Evolutionary conservation across 139 green algal species (phyloP), one percentile per base, ranked within the genome.

Genomic region (Chlamydomonas applanata): DNA sequence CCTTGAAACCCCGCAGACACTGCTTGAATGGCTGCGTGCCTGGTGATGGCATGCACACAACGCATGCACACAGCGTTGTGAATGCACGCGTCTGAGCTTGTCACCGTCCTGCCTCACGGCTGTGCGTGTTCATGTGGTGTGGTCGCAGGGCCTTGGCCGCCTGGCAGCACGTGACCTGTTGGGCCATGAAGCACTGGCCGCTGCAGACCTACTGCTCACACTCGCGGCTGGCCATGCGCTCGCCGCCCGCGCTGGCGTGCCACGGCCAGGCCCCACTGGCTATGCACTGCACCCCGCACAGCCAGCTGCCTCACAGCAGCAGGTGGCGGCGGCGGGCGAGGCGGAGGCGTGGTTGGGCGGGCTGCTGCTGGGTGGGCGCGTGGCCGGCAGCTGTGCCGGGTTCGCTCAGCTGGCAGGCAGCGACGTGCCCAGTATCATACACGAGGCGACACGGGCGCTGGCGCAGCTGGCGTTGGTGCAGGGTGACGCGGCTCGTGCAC

Each of bases 401-500:
- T 62, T 62, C 24, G 53, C 53, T 14, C 24, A 29, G 53, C 53
- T 62, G 53, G 53, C 22, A 27, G 13, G 22, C 53, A 62, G 20
- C 22, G 4, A 19, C 53, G 40, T 49, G 7, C 40, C 40, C 40
- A 49, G 54, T 17, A 29, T 62, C 54, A 62, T 62, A 62, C 54
- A 25, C 54, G 54, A 32, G 54, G 22, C 54, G 20, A 32, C 22
- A 29, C 54, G 22, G 9, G 22, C 5, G 4, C 24, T 62, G 54
- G 88, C 83, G 25, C 86, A 88, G 64, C 79, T 79, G n/a, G 75
- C 78, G 25, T 67, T 91, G 62, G 85, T 76, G 44, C 80, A 82
- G n/a, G 88, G 88, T n/a, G 82, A 93, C 75, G 40, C 57, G 22
- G 5, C 34, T 1, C 56, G 46, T 25, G 83, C 86, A 30, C 81